These are phyloP conservation scores for Hypoxylon fragiforme DNA, from an alignment of 495 filamentous ascomycete species.

Conservation along the genomic window DNA sequence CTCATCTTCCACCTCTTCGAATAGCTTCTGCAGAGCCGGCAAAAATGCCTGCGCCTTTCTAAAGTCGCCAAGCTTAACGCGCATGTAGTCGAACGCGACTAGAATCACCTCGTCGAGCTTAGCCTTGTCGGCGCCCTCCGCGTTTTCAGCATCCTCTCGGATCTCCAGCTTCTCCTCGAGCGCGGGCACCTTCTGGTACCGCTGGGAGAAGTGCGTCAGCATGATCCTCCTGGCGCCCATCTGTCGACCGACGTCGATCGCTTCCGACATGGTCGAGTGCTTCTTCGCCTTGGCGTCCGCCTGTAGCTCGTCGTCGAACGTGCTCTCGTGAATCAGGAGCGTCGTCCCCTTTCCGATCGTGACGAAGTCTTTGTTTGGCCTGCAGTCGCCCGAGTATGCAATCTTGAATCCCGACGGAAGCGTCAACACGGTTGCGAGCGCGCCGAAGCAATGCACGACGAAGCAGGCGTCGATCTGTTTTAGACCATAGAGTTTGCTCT, in stretches of 20 bases:
- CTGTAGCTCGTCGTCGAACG: conserved; percentile 81
- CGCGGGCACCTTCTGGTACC: conserved; percentile 84
- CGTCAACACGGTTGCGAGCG: conserved; percentile 74
- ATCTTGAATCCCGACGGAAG: conserved; percentile 82
- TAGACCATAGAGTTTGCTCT: conserved; percentile 44
- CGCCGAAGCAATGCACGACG: conserved; percentile 78
- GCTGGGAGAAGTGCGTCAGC: conserved; percentile 91
- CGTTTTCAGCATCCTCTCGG: conserved; percentile 9
- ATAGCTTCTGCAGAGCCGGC: conserved; percentile 70
- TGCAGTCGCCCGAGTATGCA: conserved; percentile 90
- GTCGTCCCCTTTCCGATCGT: conserved; percentile 73
- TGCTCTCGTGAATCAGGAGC: conserved; percentile 91
- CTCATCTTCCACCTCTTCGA: conserved; percentile 47
- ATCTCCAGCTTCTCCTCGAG: conserved; percentile 42
- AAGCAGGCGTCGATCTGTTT: conserved; percentile 57
- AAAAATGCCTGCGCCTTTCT: conserved; percentile 72
- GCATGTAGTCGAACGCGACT: conserved; percentile 90
- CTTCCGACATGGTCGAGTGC: conserved; percentile 84
- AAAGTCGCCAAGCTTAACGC: conserved; percentile 79
- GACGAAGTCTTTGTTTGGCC: conserved; percentile 71
- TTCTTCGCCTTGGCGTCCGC: conserved; percentile 85
- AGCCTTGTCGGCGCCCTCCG: conserved; percentile 17
- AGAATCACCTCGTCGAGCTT: conserved; percentile 58
- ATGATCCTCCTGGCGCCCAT: conserved; percentile 80
- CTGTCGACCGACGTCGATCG: conserved; percentile 69